Evolutionary conservation across 2,329 filamentous ascomycete species (phyloP).

Genomic region (Trichoderma harzianum): DNA sequence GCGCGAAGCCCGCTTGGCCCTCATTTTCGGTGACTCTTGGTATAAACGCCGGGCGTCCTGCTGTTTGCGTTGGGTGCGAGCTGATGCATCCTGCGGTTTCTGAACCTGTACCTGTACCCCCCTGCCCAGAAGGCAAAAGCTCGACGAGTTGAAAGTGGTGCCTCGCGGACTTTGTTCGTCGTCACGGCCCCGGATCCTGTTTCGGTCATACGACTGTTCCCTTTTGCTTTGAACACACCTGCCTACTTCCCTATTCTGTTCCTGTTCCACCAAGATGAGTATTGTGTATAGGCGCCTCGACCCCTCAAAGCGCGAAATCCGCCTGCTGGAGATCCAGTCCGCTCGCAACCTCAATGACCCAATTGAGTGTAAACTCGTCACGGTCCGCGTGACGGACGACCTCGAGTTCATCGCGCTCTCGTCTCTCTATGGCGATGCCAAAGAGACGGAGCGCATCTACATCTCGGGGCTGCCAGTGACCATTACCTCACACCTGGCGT

Average conservation of each 20-base stretch:
- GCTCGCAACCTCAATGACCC: constrained; percentile 9
- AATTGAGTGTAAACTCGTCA: constrained; percentile 4
- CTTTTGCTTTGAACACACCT: background rate
- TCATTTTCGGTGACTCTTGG: constrained; percentile 2
- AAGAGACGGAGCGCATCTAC: background rate
- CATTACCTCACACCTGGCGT: background rate
- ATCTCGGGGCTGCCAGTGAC: constrained; percentile 6
- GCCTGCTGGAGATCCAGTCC: constrained; percentile 2
- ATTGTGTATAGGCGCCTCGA: constrained; percentile 8
- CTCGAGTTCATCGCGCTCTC: constrained; percentile 13
- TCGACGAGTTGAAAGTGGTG: background rate
- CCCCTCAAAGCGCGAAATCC: constrained; percentile 6
- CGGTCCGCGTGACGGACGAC: background rate
- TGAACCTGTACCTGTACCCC: background rate
- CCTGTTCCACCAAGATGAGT: background rate
- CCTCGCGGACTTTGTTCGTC: constrained; percentile 4
- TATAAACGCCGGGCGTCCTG: constrained; percentile 12
- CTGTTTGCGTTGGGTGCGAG: constrained; percentile 14
- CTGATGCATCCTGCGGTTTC: constrained; percentile 12
- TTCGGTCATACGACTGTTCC: constrained; percentile 2
- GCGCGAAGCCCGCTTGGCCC: constrained; percentile 1
- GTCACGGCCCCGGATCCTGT: background rate
- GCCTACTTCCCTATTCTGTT: background rate
- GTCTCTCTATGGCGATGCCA: constrained; percentile 7
- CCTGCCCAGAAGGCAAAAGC: background rate